Evolutionary conservation across 352 stramenopile genomes (phyloP).

Genomic region (Phytophthora chlamydospora): DNA sequence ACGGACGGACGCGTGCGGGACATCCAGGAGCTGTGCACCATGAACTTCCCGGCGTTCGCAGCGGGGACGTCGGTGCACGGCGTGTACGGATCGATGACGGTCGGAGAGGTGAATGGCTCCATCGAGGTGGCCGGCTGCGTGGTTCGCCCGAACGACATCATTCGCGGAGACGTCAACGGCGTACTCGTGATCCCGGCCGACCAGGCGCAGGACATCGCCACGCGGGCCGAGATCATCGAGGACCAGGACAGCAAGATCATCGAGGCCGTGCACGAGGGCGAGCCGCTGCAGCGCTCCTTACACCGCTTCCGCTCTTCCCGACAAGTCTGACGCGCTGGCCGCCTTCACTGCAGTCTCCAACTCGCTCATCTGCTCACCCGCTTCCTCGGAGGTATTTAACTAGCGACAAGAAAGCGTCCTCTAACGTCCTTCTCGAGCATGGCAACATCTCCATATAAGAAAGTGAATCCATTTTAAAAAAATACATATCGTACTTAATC

Average conservation of each 20-base stretch:
- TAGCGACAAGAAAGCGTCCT: not conserved
- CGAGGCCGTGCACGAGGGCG: conserved; percentile 80
- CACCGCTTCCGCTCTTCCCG: conserved; percentile 65
- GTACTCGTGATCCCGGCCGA: conserved; percentile 81
- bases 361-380: conserved; percentile 2
- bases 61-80: conserved; percentile 80
- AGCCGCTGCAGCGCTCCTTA: conserved; percentile 76
- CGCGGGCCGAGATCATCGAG: conserved; percentile 78
- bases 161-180: conserved; percentile 83
- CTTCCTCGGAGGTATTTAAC: conserved; percentile 34
- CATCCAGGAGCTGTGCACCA: conserved; percentile 70
- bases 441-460: conserved; percentile 10
- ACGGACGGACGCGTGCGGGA: conserved; percentile 80
- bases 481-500: conserved; percentile 13
- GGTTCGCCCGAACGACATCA: conserved; percentile 80
- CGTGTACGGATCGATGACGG: conserved; percentile 55
- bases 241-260: conserved; percentile 83
- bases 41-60: conserved; percentile 75
- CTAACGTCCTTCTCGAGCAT: not conserved
- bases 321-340: conserved; percentile 35
- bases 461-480: conserved; percentile 3
- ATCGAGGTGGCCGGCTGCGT: conserved; percentile 79
- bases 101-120: conserved; percentile 72
- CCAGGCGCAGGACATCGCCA: conserved; percentile 69
- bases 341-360: not conserved